phyloP scores from a whole-genome alignment of 371 early-diverging fungal species.

The Rhizomucor pusillus region DNA sequence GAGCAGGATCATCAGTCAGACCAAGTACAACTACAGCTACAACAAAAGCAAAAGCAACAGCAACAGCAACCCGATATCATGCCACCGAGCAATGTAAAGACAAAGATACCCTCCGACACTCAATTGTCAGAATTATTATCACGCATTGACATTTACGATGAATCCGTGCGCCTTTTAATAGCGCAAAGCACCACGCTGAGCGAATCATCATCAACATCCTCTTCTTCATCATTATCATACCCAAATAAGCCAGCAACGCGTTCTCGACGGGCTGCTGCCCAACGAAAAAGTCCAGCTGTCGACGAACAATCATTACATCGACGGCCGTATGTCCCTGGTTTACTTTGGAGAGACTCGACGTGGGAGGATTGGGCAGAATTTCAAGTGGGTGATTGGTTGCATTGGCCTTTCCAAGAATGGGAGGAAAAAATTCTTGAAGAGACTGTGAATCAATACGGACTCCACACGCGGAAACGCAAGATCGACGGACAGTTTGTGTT shows the following conservation, averaged over 20 bases:
- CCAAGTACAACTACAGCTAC: not conserved
- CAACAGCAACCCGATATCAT: not conserved
- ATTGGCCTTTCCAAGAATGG: slow-evolving; percentile 31
- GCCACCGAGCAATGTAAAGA: not conserved
- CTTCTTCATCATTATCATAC: not conserved
- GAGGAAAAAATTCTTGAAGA: slow-evolving; percentile 5
- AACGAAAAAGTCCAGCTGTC: slow-evolving; percentile 1
- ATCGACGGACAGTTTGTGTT: not conserved
- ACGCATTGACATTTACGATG: slow-evolving; percentile 1
- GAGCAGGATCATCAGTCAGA: not conserved
- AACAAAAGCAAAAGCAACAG: not conserved
- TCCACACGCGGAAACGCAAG: not conserved
- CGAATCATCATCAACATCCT: not conserved
- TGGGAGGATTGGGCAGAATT: slow-evolving; percentile 51
- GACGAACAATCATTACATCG: not conserved
- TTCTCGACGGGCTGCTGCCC: no score
- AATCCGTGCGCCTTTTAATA: not conserved
- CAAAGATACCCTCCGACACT: not conserved
- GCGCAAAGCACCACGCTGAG: not conserved
- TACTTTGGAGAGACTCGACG: slow-evolving; percentile 30
- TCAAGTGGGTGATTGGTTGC: slow-evolving; percentile 27
- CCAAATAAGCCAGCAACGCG: not conserved
- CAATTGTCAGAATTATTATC: slow-evolving; percentile 4
- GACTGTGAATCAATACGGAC: not conserved
- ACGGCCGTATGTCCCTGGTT: slow-evolving; percentile 32